Conservation (phyloP, 1,139 yeast species). For the Yamadazyma triangularis region DNA sequence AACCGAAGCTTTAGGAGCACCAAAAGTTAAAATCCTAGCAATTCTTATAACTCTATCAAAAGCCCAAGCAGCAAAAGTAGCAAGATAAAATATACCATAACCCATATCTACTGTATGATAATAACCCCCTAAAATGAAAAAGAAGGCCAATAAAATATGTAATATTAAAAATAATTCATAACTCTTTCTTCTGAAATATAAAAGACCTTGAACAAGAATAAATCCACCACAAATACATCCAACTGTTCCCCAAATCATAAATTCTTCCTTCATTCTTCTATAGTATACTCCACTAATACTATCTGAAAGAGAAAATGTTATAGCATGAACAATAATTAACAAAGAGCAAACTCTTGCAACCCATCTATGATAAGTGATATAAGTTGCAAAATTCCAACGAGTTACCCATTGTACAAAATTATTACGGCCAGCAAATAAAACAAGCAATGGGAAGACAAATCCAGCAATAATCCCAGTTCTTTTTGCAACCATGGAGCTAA, state of each 20-base stretch:
- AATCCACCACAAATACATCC: slow-evolving; percentile 30
- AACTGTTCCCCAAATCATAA: slow-evolving; percentile 47
- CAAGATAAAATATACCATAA: slow-evolving; percentile 30
- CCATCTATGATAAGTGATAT: slow-evolving; percentile 28
- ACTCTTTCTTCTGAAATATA: slow-evolving; percentile 31
- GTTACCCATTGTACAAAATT: slow-evolving; percentile 29
- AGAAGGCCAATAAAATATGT: slow-evolving; percentile 34
- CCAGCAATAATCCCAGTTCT: slow-evolving; percentile 27
- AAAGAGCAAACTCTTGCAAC: slow-evolving; percentile 20
- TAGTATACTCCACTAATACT: slow-evolving; percentile 12
- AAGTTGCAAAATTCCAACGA: slow-evolving; percentile 27
- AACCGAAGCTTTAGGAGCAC: slow-evolving; percentile 38
- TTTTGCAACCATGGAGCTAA: slow-evolving; percentile 16
- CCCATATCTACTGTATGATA: slow-evolving; percentile 32
- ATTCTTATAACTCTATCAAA: slow-evolving; percentile 29
- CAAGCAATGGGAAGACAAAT: slow-evolving; percentile 20
- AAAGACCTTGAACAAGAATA: slow-evolving; percentile 30
- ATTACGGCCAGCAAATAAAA: slow-evolving; percentile 30
- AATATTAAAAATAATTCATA: slow-evolving; percentile 36
- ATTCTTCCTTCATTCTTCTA: slow-evolving; percentile 23
- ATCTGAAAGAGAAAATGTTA: slow-evolving; percentile 17
- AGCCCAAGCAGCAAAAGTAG: slow-evolving; percentile 37
- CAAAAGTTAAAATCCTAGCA: slow-evolving; percentile 19
- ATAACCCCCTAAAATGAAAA: slow-evolving; percentile 36
- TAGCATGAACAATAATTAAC: slow-evolving; percentile 21